Evolutionary conservation across 768 basidiomycete species (phyloP), one percentile per base, ranked within the genome.

Genomic region (Auricularia auricula-judae): DNA sequence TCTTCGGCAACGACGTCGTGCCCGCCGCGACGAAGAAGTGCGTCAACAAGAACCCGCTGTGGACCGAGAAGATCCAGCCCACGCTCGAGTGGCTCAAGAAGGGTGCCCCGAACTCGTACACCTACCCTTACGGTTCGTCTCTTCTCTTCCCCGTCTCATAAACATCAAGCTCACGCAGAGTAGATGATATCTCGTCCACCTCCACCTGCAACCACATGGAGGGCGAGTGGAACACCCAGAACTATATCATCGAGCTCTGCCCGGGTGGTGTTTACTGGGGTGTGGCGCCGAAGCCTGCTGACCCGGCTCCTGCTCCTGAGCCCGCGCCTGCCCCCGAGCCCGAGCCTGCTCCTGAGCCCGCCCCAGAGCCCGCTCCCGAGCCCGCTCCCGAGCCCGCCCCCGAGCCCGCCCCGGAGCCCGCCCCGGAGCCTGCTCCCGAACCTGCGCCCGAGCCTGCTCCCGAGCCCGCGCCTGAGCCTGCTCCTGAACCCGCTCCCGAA

Each of bases 11-110:
- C 21, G 62, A 18, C 18, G 14, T 21, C 47, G 64, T 65, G 21
- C 64, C 64, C 29, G 42, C 36, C 39, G 5, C 10, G 29, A 65
- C 64, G 29, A 60, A 36, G 21, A 61, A 44, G 12, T 65, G 64
- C 47, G 64, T 62, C 43, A 62, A 62, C 43, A 65, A 47, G 14
- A 65, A 65, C 60, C 64, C 64, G 16, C 44, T 60, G 34, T 65
- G 64, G 64, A 35, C 60, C 11, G 43, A 23, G 21, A 60, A 62
- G 16, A 65, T 65, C 47, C 60, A 61, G 7, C 64, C 64, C 3
- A 65, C 64, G 42, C 64, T 65, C 43, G 64, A 65, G 36, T 65
- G 39, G 43, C 64, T 65, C 34, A 65, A 65, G 61, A 44, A 62
- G 61, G 64, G 39, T 35, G 43, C 23, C 23, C 62, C 62, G 36